Base-by-base conservation (phyloP, 768 basidiomycete species). In the Hypholoma fasciculare region DNA sequence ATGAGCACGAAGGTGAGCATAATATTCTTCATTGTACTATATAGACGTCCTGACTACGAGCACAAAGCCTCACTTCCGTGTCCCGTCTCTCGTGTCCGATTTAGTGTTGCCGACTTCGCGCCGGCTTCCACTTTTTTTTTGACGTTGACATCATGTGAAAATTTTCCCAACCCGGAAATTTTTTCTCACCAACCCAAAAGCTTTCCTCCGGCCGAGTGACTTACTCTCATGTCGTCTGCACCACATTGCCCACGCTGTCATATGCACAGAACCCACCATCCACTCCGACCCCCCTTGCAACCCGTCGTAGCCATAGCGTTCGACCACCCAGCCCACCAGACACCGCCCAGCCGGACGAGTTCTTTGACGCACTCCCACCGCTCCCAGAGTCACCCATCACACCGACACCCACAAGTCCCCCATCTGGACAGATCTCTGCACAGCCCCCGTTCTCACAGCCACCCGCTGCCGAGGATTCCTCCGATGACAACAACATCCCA, bases 361-460 rank as follows among this genome's bases (percentile, higher is more conserved):
- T 8, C 7, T 9, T 17, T n/a, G 19, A 20, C 7, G 12, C 17
- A 9, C 43, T 44, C 9, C 43, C 43, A 9, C 43, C 43, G 12
- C 43, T 44, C 19, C 43, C 19, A 14, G 43, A 44, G 43, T 44
- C 43, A 7, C 43, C 43, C 17, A 17, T 44, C 17, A 44, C 43
- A 13, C 43, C 43, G 19, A 44, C 43, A 17, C 43, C 43, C 19
- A 44, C 43, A n/a, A 38, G 8, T 38, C 14, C 37, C 7, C 12
- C 64, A 46, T 52, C 56, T 61, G 7, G 67, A n/a, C n/a, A 68
- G 20, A 54, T 67, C 26, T 7, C 8, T 48, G n/a, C 37, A 7
- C 37, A 38, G 7, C 37, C 8, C 37, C 14, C 14, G 14, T 14
- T 14, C 8, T 38, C 37, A 38, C 37, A 7, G 37, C 37, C 37